Conservation (phyloP, 305 asterid genomes). For the Solanum hybrid region DNA sequence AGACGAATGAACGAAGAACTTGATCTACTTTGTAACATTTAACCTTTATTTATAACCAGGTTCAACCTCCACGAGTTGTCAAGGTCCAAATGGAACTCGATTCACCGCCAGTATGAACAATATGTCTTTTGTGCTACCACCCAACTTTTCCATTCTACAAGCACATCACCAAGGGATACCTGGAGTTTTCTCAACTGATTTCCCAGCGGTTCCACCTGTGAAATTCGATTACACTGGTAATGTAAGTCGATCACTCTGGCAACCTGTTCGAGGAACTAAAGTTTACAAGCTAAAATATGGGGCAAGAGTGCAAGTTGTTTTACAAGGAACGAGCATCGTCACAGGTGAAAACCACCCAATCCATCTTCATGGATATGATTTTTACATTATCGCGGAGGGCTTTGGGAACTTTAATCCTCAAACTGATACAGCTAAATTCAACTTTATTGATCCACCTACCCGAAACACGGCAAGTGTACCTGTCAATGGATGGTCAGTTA, state of each 20-base stretch:
- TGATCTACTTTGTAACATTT: not conserved
- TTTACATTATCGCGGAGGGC: conserved; percentile 62
- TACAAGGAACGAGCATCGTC: conserved; percentile 74
- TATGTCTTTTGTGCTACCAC: conserved; percentile 53
- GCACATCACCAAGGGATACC: conserved; percentile 59
- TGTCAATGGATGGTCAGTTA: conserved; percentile 71
- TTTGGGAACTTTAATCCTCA: conserved; percentile 60
- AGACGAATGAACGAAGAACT: not conserved
- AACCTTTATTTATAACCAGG: conserved; percentile 15
- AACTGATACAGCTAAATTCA: conserved; percentile 46
- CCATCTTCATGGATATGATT: conserved; percentile 81
- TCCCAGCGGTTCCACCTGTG: conserved; percentile 58
- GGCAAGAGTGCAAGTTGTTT: conserved; percentile 53
- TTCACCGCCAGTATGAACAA: conserved; percentile 41
- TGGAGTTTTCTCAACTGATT: conserved; percentile 61
- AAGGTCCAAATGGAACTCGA: conserved; percentile 65
- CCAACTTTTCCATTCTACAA: conserved; percentile 56
- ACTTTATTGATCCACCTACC: conserved; percentile 17
- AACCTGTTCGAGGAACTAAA: conserved; percentile 49
- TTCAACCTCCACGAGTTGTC: conserved; percentile 39
- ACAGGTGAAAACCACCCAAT: conserved; percentile 74
- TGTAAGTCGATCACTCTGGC: conserved; percentile 58
- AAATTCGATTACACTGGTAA: conserved; percentile 69
- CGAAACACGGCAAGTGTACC: conserved; percentile 74
- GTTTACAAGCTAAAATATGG: conserved; percentile 55